phyloP scores from a whole-genome alignment of 2,329 filamentous ascomycete genomes.

The Diaporthe sp. region DNA sequence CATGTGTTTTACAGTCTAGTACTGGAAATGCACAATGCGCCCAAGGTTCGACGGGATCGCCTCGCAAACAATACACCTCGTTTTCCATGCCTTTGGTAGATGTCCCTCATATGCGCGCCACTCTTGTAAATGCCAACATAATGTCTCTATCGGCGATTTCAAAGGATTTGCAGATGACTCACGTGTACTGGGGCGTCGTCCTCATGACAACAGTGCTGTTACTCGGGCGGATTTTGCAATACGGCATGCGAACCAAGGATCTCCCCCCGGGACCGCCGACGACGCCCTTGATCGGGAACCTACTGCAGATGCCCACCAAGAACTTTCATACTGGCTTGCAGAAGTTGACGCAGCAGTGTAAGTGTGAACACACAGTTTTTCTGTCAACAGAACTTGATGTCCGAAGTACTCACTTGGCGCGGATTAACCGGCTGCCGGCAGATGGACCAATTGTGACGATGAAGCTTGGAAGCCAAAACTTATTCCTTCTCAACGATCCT shows the following conservation, averaged over 20 bases:
- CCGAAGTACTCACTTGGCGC: too few relatives aligned
- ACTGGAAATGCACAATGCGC: too few relatives aligned
- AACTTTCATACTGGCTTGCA: slow-evolving; percentile 6
- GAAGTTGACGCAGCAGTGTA: not conserved
- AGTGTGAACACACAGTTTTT: not conserved
- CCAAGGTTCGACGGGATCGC: too few relatives aligned
- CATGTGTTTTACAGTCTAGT: too few relatives aligned
- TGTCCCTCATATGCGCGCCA: too few relatives aligned
- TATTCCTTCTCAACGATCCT: not conserved
- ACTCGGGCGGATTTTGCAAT: not conserved
- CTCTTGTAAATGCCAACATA: too few relatives aligned
- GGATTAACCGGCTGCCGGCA: not conserved
- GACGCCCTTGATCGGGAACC: not conserved
- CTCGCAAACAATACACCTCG: too few relatives aligned
- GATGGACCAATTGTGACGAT: not conserved
- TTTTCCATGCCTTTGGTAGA: too few relatives aligned
- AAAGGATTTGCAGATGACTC: too few relatives aligned
- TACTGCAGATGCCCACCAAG: not conserved
- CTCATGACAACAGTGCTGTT: not conserved
- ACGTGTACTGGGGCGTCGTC: too few relatives aligned
- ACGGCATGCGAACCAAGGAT: not conserved
- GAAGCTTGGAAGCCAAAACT: not conserved
- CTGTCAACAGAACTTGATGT: too few relatives aligned
- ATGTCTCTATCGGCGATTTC: too few relatives aligned
- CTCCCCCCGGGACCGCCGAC: not conserved